phyloP scores from a whole-genome alignment of 1,139 yeast species.

The Taphrina wiesneri region DNA sequence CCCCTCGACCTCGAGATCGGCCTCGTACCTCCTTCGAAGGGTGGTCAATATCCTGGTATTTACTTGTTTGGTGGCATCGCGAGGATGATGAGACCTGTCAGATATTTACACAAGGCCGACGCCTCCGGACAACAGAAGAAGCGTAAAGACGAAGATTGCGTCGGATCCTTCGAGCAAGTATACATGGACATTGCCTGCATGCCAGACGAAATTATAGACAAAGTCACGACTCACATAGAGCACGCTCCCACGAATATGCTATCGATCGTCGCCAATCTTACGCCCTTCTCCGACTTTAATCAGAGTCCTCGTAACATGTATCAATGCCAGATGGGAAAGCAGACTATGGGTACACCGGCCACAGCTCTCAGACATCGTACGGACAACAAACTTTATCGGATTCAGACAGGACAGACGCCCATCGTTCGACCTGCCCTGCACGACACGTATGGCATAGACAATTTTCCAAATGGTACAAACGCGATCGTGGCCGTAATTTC shows the following conservation, averaged over 20 bases:
- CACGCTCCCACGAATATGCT: constrained; percentile 90
- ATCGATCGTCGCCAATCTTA: constrained; percentile 90
- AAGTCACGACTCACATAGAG: constrained; percentile 89
- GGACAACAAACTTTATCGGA: constrained; percentile 87
- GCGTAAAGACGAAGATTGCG: constrained; percentile 58
- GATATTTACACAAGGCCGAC: constrained; percentile 79
- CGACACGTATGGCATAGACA: constrained; percentile 96
- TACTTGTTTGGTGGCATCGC: constrained; percentile 87
- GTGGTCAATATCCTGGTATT: constrained; percentile 97
- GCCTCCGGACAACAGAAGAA: constrained; percentile 11
- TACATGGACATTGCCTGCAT: constrained; percentile 95
- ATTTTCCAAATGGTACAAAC: constrained; percentile 97
- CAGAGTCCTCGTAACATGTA: constrained; percentile 99
- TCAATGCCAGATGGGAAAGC: constrained; percentile 99
- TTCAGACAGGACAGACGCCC: constrained; percentile 96
- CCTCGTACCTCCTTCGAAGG: constrained; percentile 87
- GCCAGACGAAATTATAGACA: constrained; percentile 81
- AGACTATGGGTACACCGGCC: constrained; percentile 99
- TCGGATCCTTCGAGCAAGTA: constrained; percentile 98
- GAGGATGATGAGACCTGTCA: constrained; percentile 94
- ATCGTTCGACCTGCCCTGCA: constrained; percentile 90
- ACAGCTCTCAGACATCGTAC: constrained; percentile 90
- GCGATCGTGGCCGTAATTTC: constrained; percentile 99
- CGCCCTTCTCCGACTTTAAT: constrained; percentile 97
- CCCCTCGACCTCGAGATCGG: constrained; percentile 91